Evolutionary conservation across 1,284 basidiomycete species (phyloP).

Genomic region (Anthracocystis panici-leucophaei): DNA sequence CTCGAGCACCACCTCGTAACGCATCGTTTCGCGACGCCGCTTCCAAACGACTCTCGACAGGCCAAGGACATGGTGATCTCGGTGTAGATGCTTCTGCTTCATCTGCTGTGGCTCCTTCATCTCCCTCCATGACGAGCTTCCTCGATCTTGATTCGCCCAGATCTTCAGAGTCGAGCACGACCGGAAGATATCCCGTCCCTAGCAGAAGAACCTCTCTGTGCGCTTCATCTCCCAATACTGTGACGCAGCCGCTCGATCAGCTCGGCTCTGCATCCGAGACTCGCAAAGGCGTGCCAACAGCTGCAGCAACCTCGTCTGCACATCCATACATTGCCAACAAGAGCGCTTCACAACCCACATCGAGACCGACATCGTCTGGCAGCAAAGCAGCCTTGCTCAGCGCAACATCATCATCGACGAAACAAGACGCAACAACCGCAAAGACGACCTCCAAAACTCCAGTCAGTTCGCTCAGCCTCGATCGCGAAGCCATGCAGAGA

Average conservation of each 20-base stretch:
- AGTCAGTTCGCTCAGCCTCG: conserved; percentile 20
- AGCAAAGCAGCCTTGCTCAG: conserved; percentile 14
- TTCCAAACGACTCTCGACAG: conserved; percentile 26
- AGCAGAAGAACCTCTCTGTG: conserved; percentile 37
- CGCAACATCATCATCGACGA: not conserved
- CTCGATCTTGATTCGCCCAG: conserved; percentile 49
- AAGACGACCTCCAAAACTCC: not conserved
- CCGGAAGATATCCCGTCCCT: conserved; percentile 20
- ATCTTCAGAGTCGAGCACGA: conserved; percentile 30
- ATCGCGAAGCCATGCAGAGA: conserved; percentile 64
- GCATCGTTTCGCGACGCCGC: conserved; percentile 41
- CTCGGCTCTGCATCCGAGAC: not conserved
- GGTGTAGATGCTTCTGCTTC: conserved; percentile 27
- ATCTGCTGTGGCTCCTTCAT: conserved; percentile 14
- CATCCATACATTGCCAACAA: conserved; percentile 7
- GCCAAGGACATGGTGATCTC: conserved; percentile 40
- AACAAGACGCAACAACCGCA: not conserved
- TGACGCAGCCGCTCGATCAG: conserved; percentile 10
- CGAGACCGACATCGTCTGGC: conserved; percentile 19
- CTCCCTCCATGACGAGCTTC: conserved; percentile 48
- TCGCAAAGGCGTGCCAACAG: not conserved
- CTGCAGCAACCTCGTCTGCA: conserved; percentile 5
- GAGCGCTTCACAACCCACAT: conserved; percentile 15
- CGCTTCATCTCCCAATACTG: conserved; percentile 23
- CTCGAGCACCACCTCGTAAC: conserved; percentile 39